Evolutionary conservation across 306 rosid genomes (phyloP).

Genomic region (Dalbergia cultrata): DNA sequence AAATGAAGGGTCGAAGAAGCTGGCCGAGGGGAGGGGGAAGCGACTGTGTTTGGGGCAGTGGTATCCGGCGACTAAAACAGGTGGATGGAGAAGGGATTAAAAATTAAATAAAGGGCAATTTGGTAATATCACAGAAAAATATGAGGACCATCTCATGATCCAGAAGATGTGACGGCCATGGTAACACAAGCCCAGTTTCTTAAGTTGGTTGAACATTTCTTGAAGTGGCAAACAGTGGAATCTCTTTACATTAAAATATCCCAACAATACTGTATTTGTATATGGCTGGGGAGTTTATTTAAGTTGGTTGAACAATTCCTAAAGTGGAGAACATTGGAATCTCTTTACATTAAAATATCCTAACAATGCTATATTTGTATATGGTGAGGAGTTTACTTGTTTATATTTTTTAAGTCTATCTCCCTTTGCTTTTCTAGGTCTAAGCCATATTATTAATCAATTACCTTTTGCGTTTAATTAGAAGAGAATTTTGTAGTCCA

Average conservation of each 20-base stretch:
- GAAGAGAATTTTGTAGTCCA: background rate
- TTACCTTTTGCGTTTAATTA: background rate
- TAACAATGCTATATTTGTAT: background rate
- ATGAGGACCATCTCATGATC: no score
- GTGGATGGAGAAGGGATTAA: no score
- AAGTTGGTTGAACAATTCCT: background rate
- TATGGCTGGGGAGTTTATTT: no score
- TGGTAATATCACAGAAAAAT: no score
- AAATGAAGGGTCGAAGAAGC: no score
- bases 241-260: constrained; percentile 4
- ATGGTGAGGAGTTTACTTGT: no score
- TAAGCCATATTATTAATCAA: background rate
- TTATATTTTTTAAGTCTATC: background rate
- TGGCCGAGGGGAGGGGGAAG: no score
- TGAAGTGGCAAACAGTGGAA: constrained; percentile 9
- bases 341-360: constrained; percentile 4
- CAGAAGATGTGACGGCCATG: no score
- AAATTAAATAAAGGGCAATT: no score
- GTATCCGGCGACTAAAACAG: no score
- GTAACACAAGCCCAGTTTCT: background rate
- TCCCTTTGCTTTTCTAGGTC: background rate
- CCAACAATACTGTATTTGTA: background rate
- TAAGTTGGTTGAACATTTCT: background rate
- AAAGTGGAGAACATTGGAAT: constrained; percentile 15
- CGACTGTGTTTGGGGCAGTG: no score